phyloP scores from a whole-genome alignment of 176 grass and related monocot species.

The Cenchrus purpureus region DNA sequence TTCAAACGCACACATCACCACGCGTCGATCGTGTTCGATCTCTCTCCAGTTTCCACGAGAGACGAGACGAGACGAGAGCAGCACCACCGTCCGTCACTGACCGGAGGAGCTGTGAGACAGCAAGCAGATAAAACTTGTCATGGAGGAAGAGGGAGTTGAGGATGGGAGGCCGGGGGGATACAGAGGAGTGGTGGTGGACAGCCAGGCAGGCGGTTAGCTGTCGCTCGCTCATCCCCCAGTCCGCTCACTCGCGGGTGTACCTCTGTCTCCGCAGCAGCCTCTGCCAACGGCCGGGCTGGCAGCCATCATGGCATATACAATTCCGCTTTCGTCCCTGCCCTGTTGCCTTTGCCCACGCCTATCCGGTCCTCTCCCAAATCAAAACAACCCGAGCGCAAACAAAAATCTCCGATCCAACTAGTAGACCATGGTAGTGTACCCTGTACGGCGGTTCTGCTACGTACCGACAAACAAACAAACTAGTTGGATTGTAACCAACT shows the following conservation, averaged over 20 bases:
- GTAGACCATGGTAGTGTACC: not conserved
- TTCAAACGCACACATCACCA: no score
- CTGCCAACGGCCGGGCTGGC: conserved; percentile 11
- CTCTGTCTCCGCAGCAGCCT: not conserved
- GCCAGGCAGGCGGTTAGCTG: conserved; percentile 54
- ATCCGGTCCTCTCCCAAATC: not conserved
- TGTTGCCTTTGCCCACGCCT: not conserved
- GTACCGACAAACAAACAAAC: not conserved
- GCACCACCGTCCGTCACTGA: no score
- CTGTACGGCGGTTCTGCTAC: not conserved
- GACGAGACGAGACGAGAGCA: no score
- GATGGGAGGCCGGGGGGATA: fast-evolving
- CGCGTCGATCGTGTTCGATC: no score
- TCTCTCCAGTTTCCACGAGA: no score
- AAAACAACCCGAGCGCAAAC: not conserved
- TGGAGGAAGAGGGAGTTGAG: not conserved
- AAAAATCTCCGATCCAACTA: conserved; percentile 7
- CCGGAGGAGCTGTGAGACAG: no score
- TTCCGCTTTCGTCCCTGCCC: conserved; percentile 34
- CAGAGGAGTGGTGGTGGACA: not conserved
- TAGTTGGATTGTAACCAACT: no score
- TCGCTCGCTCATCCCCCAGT: conserved; percentile 50
- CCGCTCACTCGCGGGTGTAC: not conserved
- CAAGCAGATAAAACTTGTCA: no score
- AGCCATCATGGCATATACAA: conserved; percentile 15